These are phyloP conservation scores for Podila minutissima DNA, from an alignment of 192 early-diverging fungal species.

Conservation along the genomic window DNA sequence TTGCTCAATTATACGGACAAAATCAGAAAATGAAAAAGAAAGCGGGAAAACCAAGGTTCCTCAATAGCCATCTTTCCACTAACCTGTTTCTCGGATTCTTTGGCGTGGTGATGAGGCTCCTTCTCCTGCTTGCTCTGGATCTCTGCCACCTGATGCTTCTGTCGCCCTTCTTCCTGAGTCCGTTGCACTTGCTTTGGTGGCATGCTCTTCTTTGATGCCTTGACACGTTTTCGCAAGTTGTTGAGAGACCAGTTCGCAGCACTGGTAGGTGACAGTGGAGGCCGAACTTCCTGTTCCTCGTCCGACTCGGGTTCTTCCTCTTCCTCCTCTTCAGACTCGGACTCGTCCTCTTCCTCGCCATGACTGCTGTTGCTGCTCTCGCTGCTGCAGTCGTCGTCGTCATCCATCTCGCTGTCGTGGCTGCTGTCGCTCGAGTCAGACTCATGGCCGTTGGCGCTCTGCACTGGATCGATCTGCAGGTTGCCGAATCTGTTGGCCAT, in stretches of 20 bases:
- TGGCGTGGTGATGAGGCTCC: conserved; percentile 7
- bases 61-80: neutral
- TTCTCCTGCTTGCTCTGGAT: neutral
- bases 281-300: conserved; percentile 8
- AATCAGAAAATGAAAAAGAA: neutral
- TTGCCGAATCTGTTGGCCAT: conserved; percentile 16
- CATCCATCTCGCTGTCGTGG: neutral
- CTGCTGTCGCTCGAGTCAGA: neutral
- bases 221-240: neutral
- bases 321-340: conserved; percentile 3
- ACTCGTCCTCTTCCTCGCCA: conserved; percentile 23
- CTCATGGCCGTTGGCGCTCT: neutral
- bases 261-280: neutral
- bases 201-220: neutral
- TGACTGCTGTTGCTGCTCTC: conserved; percentile 39
- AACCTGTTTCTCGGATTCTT: neutral
- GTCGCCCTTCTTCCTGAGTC: conserved; percentile 1
- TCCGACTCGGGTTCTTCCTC: conserved; percentile 14
- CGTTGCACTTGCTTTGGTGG: conserved; percentile 4
- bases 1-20: neutral
- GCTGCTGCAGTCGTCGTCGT: conserved; percentile 20
- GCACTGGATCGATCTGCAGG: conserved; percentile 6
- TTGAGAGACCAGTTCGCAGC: neutral
- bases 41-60: neutral
- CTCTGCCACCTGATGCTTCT: neutral